Evolutionary conservation across 306 rosid species (phyloP), one percentile per base, ranked within the genome.

Genomic region (Luffa acutangula): DNA sequence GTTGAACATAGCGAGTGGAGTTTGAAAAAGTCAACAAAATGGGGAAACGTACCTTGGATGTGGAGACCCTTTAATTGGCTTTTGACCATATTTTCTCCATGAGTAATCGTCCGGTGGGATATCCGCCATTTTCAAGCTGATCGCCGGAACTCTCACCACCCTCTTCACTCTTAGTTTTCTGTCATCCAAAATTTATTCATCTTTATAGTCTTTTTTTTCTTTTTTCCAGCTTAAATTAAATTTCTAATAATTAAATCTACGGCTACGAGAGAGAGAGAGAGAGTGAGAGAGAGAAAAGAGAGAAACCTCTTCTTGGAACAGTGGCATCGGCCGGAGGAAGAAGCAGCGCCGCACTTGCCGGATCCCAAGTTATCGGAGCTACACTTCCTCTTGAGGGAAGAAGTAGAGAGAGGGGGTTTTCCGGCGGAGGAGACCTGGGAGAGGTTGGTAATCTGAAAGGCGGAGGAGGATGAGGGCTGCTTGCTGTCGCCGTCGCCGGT

Each of bases 81-180:
- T 93, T 80, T 93, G 97, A 18, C 97, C 97, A 46, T 93, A 93
- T 82, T 93, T 93, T 63, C 97, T 87, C 97, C 97, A 93, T 5
- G 97, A 93, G 79, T 89, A 93, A 88, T 93, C 97, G 69, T 93
- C 97, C 2, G 97, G 96, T 83, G 97, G 97, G 45, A 93, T 93
- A 86, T 93, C 97, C 21, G 97, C 86, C 91, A 90, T 75, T 86
- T 93, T 93, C 87, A 89, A 83, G 84, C 96, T 93, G 78, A 90
- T 91, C 4, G 97, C 97, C 0, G 96, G 92, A 46, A 93, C 90
- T 79, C 97, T 88, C 75, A 93, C 91, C 4, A 89, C 92, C 79
- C 91, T 93, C 78, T 90, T 93, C 87, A 88, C 7, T 62, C 91
- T 88, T 87, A 83, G 20, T 85, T 90, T 93, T 78, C 97, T 89